Evolutionary conservation across 768 basidiomycete genomes (phyloP).

Genomic region (Rhizopogon salebrosus): DNA sequence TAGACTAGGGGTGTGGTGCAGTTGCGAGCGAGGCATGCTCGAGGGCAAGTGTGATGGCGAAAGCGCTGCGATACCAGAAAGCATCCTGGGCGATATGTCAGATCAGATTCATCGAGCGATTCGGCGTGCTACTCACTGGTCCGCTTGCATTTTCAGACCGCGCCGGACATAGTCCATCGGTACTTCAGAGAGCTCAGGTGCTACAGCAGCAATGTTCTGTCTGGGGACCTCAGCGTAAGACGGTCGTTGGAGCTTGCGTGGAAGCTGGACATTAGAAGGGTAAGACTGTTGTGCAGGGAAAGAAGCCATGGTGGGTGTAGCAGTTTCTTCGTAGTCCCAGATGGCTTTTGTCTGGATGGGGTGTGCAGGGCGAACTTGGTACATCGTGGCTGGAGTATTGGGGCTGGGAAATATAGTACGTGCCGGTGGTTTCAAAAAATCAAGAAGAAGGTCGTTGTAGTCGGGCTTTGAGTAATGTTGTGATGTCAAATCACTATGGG

Average conservation of each 20-base stretch:
- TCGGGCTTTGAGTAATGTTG: neutral
- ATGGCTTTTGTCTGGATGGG: conserved; percentile 32
- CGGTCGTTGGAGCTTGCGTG: conserved; percentile 65
- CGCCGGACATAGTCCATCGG: conserved; percentile 64
- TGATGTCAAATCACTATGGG: conserved; percentile 10
- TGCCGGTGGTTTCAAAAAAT: neutral
- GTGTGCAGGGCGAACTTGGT: conserved; percentile 30
- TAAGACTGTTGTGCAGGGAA: conserved; percentile 24
- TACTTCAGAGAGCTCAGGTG: conserved; percentile 42
- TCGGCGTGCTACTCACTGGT: conserved; percentile 30
- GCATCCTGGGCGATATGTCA: conserved; percentile 34
- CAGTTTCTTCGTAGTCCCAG: conserved; percentile 29
- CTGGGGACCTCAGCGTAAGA: conserved; percentile 50
- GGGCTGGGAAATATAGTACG: conserved; percentile 12
- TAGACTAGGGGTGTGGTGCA: conserved; percentile 26
- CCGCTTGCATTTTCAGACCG: conserved; percentile 39
- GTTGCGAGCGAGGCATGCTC: conserved; percentile 24
- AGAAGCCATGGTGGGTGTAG: conserved; percentile 17
- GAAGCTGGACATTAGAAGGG: conserved; percentile 52
- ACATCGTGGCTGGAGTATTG: conserved; percentile 20
- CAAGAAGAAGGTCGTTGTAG: conserved; percentile 14
- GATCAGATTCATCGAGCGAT: conserved; percentile 11
- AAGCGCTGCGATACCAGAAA: conserved; percentile 40
- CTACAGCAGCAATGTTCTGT: conserved; percentile 50
- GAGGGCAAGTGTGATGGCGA: conserved; percentile 39